Conservation (phyloP, 768 basidiomycete species). For the Auricularia sp. region DNA sequence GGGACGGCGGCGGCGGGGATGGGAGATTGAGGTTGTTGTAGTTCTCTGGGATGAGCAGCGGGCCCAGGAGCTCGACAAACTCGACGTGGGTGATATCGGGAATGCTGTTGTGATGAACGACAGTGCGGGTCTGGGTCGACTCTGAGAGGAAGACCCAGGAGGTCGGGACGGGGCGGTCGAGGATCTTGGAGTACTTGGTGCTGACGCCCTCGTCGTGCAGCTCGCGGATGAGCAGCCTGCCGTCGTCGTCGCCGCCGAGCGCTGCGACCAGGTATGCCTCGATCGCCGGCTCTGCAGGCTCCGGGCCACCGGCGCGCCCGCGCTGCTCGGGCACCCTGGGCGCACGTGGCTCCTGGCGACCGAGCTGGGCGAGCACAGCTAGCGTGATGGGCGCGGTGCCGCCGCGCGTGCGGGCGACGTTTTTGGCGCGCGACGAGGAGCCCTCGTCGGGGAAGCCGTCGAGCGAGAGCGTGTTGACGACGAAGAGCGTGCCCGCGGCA, state of each 20-base stretch:
- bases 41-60: slow-evolving; percentile 75
- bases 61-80: slow-evolving; percentile 68
- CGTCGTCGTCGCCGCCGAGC: slow-evolving; percentile 63
- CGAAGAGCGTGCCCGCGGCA: slow-evolving; percentile 70
- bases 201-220: slow-evolving; percentile 58
- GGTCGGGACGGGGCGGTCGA: slow-evolving; percentile 59
- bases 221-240: slow-evolving; percentile 47
- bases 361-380: slow-evolving; percentile 57
- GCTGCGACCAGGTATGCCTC: slow-evolving; percentile 67
- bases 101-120: slow-evolving; percentile 80
- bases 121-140: slow-evolving; percentile 50
- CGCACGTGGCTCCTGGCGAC: neutral
- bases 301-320: neutral
- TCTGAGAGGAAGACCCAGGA: slow-evolving; percentile 63
- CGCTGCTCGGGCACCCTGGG: neutral
- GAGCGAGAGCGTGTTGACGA: slow-evolving; percentile 60
- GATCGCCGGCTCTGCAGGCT: slow-evolving; percentile 24
- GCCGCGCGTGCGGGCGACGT: slow-evolving; percentile 55
- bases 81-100: slow-evolving; percentile 83
- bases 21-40: slow-evolving; percentile 35
- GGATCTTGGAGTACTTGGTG: slow-evolving; percentile 68
- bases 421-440: slow-evolving; percentile 57
- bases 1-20: slow-evolving; percentile 20
- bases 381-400: slow-evolving; percentile 65
- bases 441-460: slow-evolving; percentile 48